Evolutionary conservation across 441 rosid species (phyloP).

Genomic region (Isatis lusitanica): DNA sequence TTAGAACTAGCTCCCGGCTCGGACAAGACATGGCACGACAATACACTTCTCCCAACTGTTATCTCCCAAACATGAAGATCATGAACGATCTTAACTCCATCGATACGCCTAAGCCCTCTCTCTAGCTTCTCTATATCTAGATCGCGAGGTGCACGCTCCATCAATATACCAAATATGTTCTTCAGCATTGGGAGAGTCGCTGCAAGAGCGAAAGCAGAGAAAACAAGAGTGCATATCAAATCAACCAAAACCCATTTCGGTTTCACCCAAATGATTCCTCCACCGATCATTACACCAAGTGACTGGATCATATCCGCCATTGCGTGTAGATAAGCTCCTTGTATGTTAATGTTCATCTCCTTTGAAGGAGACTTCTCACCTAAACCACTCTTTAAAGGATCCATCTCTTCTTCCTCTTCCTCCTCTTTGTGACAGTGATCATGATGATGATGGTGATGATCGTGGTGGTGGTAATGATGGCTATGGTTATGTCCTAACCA

Average conservation of each 20-base stretch:
- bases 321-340: slow-evolving; percentile 78
- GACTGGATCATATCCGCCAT: slow-evolving; percentile 80
- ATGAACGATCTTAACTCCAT: slow-evolving; percentile 59
- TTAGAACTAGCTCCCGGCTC: slow-evolving; percentile 48
- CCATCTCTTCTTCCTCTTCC: slow-evolving; percentile 37
- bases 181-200: slow-evolving; percentile 67
- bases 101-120: slow-evolving; percentile 45
- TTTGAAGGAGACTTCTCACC: slow-evolving; percentile 29
- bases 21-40: slow-evolving; percentile 67
- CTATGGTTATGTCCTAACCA: slow-evolving; percentile 54
- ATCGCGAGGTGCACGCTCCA: slow-evolving; percentile 60
- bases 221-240: slow-evolving; percentile 62
- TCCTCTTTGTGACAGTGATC: slow-evolving; percentile 16
- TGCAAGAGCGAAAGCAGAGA: slow-evolving; percentile 52
- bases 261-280: slow-evolving; percentile 62
- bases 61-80: slow-evolving; percentile 84
- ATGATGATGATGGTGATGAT: slow-evolving; percentile 7
- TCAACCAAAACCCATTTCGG: slow-evolving; percentile 65
- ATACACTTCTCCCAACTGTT: slow-evolving; percentile 54
- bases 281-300: slow-evolving; percentile 70
- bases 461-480: slow-evolving; percentile 35
- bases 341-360: slow-evolving; percentile 62
- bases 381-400: slow-evolving; percentile 33
- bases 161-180: slow-evolving; percentile 51
- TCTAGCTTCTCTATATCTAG: slow-evolving; percentile 45